A percentile compares a stretch with the other conserved stretches of the same genome.
Conservation (phyloP, 768 basidiomycete genomes). For the Mycena rosella region DNA sequence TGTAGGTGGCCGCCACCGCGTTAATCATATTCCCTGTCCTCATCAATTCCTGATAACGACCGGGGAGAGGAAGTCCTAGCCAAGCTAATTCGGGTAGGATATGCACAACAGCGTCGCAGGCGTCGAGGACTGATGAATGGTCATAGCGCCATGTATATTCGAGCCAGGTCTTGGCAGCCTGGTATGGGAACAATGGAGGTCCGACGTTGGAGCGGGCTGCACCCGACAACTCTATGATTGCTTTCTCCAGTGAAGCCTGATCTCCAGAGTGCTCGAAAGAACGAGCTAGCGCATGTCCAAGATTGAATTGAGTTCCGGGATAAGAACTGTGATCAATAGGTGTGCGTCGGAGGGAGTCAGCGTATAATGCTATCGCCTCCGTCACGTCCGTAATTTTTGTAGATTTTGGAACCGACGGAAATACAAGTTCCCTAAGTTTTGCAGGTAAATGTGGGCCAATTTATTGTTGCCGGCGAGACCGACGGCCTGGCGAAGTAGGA, state of each 20-base stretch:
- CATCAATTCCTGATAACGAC: slow-evolving; percentile 16
- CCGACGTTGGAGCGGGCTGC: slow-evolving; percentile 5
- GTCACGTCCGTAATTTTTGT: too few species aligned
- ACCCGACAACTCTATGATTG: not conserved
- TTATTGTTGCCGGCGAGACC: too few species aligned
- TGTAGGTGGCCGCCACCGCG: slow-evolving; percentile 32
- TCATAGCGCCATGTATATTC: not conserved
- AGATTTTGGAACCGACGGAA: too few species aligned
- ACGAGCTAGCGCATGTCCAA: not conserved
- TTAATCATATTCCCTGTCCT: slow-evolving; percentile 16
- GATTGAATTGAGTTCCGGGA: slow-evolving; percentile 1
- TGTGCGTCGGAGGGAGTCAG: not conserved
- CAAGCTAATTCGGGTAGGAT: slow-evolving; percentile 32
- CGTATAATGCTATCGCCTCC: too few species aligned
- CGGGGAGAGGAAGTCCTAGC: too few species aligned
- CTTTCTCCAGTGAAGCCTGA: not conserved
- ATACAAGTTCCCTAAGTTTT: too few species aligned
- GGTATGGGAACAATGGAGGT: slow-evolving; percentile 7
- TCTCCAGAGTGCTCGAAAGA: not conserved
- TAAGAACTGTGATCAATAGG: not conserved
- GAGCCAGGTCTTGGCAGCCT: slow-evolving; percentile 27
- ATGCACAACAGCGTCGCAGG: slow-evolving; percentile 22
- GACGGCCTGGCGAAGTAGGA: not conserved
- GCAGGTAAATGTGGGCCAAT: too few species aligned
- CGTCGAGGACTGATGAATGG: slow-evolving; percentile 13